phyloP scores from a whole-genome alignment of 768 basidiomycete species.

The Collybia sordida region DNA sequence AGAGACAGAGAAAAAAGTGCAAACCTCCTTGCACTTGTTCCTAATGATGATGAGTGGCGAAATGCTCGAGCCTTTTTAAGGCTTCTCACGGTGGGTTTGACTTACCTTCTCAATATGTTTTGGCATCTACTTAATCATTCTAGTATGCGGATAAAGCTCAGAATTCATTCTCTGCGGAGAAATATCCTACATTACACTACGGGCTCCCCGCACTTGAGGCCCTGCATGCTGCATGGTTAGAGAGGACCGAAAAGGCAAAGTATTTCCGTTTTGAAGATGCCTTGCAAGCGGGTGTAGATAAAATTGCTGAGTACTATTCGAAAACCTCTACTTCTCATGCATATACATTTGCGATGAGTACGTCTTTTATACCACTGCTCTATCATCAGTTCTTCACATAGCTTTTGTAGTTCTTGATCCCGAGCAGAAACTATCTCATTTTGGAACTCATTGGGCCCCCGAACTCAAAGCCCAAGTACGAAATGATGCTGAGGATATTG shows the following conservation, averaged over 20 bases:
- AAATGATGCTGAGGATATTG: too few species aligned
- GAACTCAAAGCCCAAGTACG: too few species aligned
- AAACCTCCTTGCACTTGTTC: too few species aligned
- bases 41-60: too few species aligned
- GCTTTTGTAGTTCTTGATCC: constrained; percentile 1
- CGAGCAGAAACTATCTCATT: neutral
- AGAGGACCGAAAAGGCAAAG: neutral
- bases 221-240: neutral
- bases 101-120: too few species aligned
- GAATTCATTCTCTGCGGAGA: neutral
- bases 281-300: neutral
- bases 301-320: neutral
- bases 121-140: too few species aligned
- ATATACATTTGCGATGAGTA: constrained; percentile 1
- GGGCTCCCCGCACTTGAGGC: neutral
- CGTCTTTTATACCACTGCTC: neutral
- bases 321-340: neutral
- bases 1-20: too few species aligned
- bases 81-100: too few species aligned
- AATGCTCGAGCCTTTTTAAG: too few species aligned
- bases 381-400: too few species aligned
- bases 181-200: neutral
- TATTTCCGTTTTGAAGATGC: neutral
- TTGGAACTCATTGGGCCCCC: neutral
- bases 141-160: constrained; percentile 2